A percentile compares a stretch with the other conserved stretches of the same genome.
Conservation (phyloP, 1,284 basidiomycete species). For the Sutorius eximius region DNA sequence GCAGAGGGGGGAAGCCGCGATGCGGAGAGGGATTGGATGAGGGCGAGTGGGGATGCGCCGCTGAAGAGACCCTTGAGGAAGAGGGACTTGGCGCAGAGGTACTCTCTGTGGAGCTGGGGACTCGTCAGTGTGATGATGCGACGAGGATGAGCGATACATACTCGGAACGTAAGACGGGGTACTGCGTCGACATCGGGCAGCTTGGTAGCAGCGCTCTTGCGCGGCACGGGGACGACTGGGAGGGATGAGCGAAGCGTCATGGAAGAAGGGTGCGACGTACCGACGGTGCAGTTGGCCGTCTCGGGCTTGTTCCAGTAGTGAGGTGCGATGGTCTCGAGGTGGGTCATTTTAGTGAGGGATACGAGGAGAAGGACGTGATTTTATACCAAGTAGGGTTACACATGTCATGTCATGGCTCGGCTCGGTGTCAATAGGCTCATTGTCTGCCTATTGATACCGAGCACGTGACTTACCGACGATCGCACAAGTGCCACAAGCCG, state of each 20-base stretch:
- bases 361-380: not conserved
- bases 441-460: not conserved
- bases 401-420: too few relatives aligned
- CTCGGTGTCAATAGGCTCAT: not conserved
- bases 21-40: conserved; percentile 40
- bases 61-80: conserved; percentile 69
- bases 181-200: conserved; percentile 37
- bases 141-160: conserved; percentile 33
- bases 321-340: not conserved
- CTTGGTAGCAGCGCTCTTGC: not conserved
- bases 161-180: conserved; percentile 61
- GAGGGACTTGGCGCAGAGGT: conserved; percentile 67
- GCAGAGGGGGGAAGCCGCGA: conserved; percentile 26
- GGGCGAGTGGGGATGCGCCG: conserved; percentile 60
- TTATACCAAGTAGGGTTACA: too few relatives aligned
- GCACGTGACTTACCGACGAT: not conserved
- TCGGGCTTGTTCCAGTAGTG: conserved; percentile 70
- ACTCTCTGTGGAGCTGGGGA: conserved; percentile 67
- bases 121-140: not conserved
- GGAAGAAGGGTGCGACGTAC: conserved; percentile 39
- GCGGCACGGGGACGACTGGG: conserved; percentile 54
- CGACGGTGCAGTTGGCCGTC: conserved; percentile 71
- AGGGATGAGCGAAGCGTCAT: too few relatives aligned
- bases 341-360: not conserved
- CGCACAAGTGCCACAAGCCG: too few relatives aligned